These are phyloP conservation scores for Cystobasidiaceae sp. DNA, from an alignment of 1,284 basidiomycete species.

Conservation along the genomic window DNA sequence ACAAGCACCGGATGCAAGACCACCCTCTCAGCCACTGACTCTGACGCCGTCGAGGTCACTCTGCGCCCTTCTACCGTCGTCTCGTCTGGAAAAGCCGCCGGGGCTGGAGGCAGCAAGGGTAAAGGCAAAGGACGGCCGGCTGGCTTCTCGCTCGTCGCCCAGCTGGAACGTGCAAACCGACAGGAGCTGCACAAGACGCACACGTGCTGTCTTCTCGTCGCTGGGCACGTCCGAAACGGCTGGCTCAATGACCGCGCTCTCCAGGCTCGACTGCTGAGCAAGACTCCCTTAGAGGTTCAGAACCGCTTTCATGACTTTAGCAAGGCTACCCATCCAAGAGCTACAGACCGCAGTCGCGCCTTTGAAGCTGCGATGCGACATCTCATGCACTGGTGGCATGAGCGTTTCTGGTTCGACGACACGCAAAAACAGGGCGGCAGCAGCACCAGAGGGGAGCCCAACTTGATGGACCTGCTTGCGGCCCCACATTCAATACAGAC, in stretches of 20 bases:
- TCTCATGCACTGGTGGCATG: conserved; percentile 76
- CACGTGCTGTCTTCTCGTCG: conserved; percentile 69
- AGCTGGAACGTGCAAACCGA: conserved; percentile 62
- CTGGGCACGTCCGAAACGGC: conserved; percentile 68
- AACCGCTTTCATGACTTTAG: conserved; percentile 71
- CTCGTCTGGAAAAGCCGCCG: conserved; percentile 10
- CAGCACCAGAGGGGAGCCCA: not conserved
- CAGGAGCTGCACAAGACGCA: conserved; percentile 82
- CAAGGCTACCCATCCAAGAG: conserved; percentile 74
- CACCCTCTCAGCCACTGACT: too few species aligned
- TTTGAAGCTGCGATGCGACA: conserved; percentile 73
- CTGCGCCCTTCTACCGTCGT: conserved; percentile 36
- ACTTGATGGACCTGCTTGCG: conserved; percentile 13
- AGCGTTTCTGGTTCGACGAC: conserved; percentile 56
- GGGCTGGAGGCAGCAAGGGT: too few species aligned
- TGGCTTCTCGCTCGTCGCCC: conserved; percentile 39
- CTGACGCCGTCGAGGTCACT: conserved; percentile 46
- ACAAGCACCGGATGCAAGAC: too few species aligned
- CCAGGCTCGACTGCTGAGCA: conserved; percentile 64
- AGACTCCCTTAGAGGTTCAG: conserved; percentile 72
- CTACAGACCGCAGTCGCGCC: conserved; percentile 68
- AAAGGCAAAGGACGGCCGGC: conserved; percentile 46
- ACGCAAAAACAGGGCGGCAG: conserved; percentile 20
- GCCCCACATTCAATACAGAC: conserved; percentile 16
- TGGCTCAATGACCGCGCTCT: conserved; percentile 79